phyloP scores from a whole-genome alignment of 495 filamentous ascomycete genomes.

The Aspergillus panamensis region DNA sequence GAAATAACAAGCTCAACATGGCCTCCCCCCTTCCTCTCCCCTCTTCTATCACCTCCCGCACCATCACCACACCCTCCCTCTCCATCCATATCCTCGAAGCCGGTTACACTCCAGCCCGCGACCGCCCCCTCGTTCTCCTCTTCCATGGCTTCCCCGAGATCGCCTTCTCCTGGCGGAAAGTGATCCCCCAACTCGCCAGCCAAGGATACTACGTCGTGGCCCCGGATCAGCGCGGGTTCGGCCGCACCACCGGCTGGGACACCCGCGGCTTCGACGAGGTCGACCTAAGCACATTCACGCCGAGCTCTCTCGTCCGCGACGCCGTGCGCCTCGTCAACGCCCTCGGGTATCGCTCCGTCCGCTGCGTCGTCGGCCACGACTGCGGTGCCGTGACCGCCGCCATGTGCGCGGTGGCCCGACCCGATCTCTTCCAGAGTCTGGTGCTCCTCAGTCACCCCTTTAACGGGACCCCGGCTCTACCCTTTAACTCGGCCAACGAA shows the following conservation, averaged over 20 bases:
- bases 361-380: conserved; percentile 66
- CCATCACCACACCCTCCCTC: conserved; percentile 50
- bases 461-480: conserved; percentile 45
- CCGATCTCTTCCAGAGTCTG: conserved; percentile 58
- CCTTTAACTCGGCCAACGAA: conserved; percentile 50
- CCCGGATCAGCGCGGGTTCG: conserved; percentile 66
- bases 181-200: conserved; percentile 53
- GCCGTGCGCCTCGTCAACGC: conserved; percentile 57
- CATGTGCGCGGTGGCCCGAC: conserved; percentile 58
- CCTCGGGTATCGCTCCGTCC: conserved; percentile 54
- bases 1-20: background rate
- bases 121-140: conserved; percentile 57
- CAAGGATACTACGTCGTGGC: conserved; percentile 62
- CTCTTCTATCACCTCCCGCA: conserved; percentile 49
- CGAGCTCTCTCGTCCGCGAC: conserved; percentile 60
- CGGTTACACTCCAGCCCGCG: conserved; percentile 30
- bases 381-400: conserved; percentile 58
- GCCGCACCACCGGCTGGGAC: conserved; percentile 62
- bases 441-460: conserved; percentile 58
- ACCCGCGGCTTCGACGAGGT: conserved; percentile 45
- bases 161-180: conserved; percentile 65
- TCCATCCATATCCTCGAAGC: conserved; percentile 60
- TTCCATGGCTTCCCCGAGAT: conserved; percentile 67
- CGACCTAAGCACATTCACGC: conserved; percentile 54
- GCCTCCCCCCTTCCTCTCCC: conserved; percentile 48